Evolutionary conservation across 352 stramenopile species (phyloP).

Genomic region (Phytophthora sp.): DNA sequence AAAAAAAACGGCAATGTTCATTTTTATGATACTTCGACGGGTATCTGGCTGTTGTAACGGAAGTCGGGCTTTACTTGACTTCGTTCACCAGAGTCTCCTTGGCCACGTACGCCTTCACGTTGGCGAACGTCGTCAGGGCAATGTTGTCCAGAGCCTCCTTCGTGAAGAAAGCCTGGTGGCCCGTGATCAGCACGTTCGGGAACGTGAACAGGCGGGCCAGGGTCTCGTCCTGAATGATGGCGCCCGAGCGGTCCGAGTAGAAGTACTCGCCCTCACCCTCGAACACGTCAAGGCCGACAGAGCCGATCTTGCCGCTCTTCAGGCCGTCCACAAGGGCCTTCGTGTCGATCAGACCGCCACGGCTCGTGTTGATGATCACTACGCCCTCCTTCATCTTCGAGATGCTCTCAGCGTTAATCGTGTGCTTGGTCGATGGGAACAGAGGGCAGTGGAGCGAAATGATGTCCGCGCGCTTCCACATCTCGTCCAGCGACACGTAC

Average conservation of each 20-base stretch:
- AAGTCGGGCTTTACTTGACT: slow-evolving; percentile 42
- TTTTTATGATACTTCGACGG: slow-evolving; percentile 16
- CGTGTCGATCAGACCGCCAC: slow-evolving; percentile 87
- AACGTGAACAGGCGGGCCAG: slow-evolving; percentile 79
- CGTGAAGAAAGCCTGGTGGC: slow-evolving; percentile 84
- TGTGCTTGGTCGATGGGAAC: slow-evolving; percentile 81
- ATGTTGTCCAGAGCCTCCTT: slow-evolving; percentile 79
- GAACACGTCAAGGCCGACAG: slow-evolving; percentile 89
- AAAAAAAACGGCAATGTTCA: too few relatives aligned
- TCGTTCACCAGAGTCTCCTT: slow-evolving; percentile 55
- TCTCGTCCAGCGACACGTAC: slow-evolving; percentile 57
- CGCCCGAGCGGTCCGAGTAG: slow-evolving; percentile 73
- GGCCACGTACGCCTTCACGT: slow-evolving; percentile 60
- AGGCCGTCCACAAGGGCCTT: slow-evolving; percentile 79
- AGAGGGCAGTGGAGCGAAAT: slow-evolving; percentile 89
- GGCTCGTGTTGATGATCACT: slow-evolving; percentile 91
- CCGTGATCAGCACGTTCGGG: slow-evolving; percentile 80
- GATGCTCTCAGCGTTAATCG: slow-evolving; percentile 82
- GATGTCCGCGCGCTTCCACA: slow-evolving; percentile 76
- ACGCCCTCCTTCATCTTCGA: slow-evolving; percentile 88
- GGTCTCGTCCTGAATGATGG: slow-evolving; percentile 66
- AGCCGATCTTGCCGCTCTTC: slow-evolving; percentile 76
- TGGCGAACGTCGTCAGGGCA: slow-evolving; percentile 66
- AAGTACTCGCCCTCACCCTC: slow-evolving; percentile 79
- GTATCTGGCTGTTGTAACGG: slow-evolving; percentile 2